Conservation (phyloP, 2,329 filamentous ascomycete species). For the Ceratocystis eucalypticola region DNA sequence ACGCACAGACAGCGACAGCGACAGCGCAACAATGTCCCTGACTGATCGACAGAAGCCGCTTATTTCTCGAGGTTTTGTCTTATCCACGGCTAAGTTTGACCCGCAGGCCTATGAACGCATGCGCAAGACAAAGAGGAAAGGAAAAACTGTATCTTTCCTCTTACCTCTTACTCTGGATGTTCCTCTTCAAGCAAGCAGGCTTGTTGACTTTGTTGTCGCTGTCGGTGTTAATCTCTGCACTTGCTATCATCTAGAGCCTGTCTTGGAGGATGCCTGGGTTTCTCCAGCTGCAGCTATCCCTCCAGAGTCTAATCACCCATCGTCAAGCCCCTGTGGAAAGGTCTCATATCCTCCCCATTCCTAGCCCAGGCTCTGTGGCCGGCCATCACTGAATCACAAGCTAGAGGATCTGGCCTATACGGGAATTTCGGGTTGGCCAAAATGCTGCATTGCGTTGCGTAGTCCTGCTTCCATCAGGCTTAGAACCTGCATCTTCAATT, state of each 20-base stretch:
- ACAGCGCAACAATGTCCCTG: background rate
- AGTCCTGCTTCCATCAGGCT: background rate
- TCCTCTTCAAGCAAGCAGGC: background rate
- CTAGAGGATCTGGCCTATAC: background rate
- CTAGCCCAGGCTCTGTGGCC: background rate
- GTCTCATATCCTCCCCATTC: constrained; percentile 3
- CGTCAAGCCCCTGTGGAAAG: background rate
- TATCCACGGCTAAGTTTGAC: background rate
- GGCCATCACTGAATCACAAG: background rate
- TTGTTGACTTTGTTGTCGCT: background rate
- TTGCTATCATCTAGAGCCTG: background rate
- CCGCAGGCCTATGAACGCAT: background rate
- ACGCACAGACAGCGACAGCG: constrained; percentile 4
- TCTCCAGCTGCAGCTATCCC: background rate
- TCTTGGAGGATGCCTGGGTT: background rate
- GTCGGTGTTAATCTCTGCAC: background rate
- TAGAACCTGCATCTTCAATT: background rate
- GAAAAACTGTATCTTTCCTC: too few species aligned
- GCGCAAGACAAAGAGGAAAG: background rate
- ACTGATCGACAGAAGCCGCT: background rate
- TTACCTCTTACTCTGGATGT: too few species aligned
- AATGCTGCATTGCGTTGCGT: background rate
- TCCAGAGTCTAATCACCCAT: background rate
- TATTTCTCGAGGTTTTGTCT: background rate
- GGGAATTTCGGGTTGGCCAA: background rate